Evolutionary conservation across 2,329 filamentous ascomycete genomes (phyloP), one percentile per base, ranked within the genome.

Genomic region (Pezicula carpinea): DNA sequence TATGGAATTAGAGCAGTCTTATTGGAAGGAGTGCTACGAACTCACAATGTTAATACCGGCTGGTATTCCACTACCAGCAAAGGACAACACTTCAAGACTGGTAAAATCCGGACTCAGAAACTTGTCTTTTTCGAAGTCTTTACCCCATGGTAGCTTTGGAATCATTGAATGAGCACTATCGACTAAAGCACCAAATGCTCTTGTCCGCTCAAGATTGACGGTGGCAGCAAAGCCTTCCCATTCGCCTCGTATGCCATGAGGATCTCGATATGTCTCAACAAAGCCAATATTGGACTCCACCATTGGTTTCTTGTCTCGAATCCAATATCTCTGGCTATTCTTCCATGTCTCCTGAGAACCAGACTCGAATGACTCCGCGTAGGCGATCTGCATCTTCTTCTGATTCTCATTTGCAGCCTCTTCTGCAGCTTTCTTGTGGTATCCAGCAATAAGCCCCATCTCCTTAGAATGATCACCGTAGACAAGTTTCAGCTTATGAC

Each of bases 81-180:
- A 96, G 1, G 86, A 89, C 51, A 96, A 69, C 3, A 96, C 90
- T 66, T 99, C 93, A 2, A 97, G 76, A 8, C 87, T 93, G 0
- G 93, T 97, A 63, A 99, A 99, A 65, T 99, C 93, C 0, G 93
- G 93, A 44, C 89, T 92, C 31, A 95, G 70, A 68, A 99, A 99
- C 61, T 87, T 90, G 72, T 96, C 91, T 69, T 97, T 97, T 65
- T 99, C 93, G 56, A 97, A 99, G 0, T 89, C 87, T 39, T 80
- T 78, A 31, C 75, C 73, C 93, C 93, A 99, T 0, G 93, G 93
- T 13, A 99, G 73, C 52, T 95, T 82, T 6, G 90, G 89, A 43
- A 99, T 96, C 63, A 96, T 83, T 39, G 74, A 73, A 10, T 90
- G 86, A 0, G 93, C 91, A 21, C 83, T 83, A 17, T 83, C 77